Evolutionary conservation across 306 rosid species (phyloP), one percentile per base, ranked within the genome.

Genomic region (Biancaea sappan): DNA sequence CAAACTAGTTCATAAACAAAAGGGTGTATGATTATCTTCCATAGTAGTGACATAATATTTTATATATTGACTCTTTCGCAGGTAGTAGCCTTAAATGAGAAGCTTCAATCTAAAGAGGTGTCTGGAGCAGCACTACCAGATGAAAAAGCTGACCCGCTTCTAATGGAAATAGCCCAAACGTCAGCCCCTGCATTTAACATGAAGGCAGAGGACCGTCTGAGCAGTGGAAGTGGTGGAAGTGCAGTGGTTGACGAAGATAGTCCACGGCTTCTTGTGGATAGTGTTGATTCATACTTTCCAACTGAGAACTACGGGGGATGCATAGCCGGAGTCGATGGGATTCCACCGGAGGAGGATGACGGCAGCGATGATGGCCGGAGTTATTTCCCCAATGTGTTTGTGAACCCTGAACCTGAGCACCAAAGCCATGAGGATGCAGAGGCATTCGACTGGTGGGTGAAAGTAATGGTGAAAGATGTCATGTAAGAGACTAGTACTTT

Each of bases 221-320:
- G 98, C 63, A 79, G 90, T 11, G 96, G 93, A 35, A 86, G 93
- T 15, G 91, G 87, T 32, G 99, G 92, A 52, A 88, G 97, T 65
- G 95, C 96, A 0, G 95, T 92, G 80, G 87, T 88, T 72, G 96
- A 94, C 1, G 93, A 92, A 79, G 88, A 80, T 48, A 83, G 90
- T 50, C 91, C 85, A 4, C 96, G 80, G 78, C 84, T 84, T 50
- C 82, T 90, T 21, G 85, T 90, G 53, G 97, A 94, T 86, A 92
- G 96, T 8, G 89, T 96, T 22, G 88, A 92, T 67, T 94, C 99
- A 8, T 88, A 87, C 81, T 87, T 88, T 71, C 91, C 79, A 9
- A 80, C 88, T 66, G 87, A 82, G 24, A 85, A 89, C 67, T 86
- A 86, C 31, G 87, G 64, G 4, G 86, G 77, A 46, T 83, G 85